Evolutionary conservation across 2,329 filamentous ascomycete species (phyloP), one percentile per base, ranked within the genome.

Genomic region (Colletotrichum filicis): DNA sequence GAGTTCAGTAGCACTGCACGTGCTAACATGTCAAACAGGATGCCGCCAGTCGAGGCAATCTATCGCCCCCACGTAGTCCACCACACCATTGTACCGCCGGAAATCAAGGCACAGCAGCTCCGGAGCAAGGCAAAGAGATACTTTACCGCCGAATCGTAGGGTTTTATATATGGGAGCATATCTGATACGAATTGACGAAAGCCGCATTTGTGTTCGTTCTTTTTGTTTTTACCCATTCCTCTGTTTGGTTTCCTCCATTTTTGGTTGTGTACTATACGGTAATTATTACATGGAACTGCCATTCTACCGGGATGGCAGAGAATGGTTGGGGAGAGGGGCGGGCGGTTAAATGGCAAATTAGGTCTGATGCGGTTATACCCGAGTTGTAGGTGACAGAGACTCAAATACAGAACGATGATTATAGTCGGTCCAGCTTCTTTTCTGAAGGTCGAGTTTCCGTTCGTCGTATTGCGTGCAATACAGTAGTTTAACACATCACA

Each of bases 51-150:
- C 3, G 95, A 97, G 82, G 95, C 95, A 5, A 92, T 98, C 19
- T 98, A 97, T 80, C 88, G 95, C 61, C 96, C 95, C 6, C 95
- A 98, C 81, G 94, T 98, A 19, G 95, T 98, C 3, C 96, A 98
- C 82, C 95, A 98, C 80, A 96, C 94, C 19, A 89, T 89, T 59
- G 86, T 93, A 60, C 91, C 92, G 11, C 88, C 90, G 5, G 92
- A 94, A 77, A 87, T 93, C 77, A 93, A 93, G 79, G 92, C 92
- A 2, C 90, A 92, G 74, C 90, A 92, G 77, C 85, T 90, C 2
- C 86, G 89, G 77, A 92, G 86, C 78, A 92, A 91, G 79, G 88
- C 90, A 55, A 94, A 94, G 80, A 87, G 92, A 70, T 94, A 94
- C 78, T 94, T 94, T 80, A 89, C 90, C 4, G 91, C 92, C 4